phyloP scores from a whole-genome alignment of 2,329 filamentous ascomycete genomes.

The Parastagonospora avenae region DNA sequence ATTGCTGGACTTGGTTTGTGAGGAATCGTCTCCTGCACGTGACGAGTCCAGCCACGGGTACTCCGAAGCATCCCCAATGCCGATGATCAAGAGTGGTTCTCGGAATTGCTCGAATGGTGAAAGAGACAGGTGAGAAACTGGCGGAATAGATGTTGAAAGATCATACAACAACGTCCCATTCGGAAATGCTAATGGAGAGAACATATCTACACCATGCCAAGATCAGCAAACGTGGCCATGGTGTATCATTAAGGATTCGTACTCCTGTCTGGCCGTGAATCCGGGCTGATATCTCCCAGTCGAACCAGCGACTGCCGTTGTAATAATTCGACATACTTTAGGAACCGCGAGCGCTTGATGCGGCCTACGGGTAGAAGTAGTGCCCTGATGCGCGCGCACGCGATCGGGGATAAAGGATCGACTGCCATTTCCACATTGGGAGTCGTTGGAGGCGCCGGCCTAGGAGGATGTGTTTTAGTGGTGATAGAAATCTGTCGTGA shows the following conservation, averaged over 20 bases:
- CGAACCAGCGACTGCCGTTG: slow-evolving; percentile 80
- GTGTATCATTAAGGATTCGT: slow-evolving; percentile 48
- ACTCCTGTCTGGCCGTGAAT: slow-evolving; percentile 86
- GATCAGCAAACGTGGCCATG: slow-evolving; percentile 35
- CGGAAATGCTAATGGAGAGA: slow-evolving; percentile 87
- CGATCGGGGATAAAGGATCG: slow-evolving; percentile 83
- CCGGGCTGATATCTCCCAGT: slow-evolving; percentile 83
- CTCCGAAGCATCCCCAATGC: slow-evolving; percentile 81
- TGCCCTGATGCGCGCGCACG: slow-evolving; percentile 87
- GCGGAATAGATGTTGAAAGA: slow-evolving; percentile 77
- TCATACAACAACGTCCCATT: slow-evolving; percentile 87
- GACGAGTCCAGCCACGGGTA: slow-evolving; percentile 52
- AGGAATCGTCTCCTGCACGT: slow-evolving; percentile 30
- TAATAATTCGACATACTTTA: slow-evolving; percentile 77
- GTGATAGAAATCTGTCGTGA: slow-evolving; percentile 8
- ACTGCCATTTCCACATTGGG: slow-evolving; percentile 73
- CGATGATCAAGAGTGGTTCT: slow-evolving; percentile 82
- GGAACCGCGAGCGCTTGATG: slow-evolving; percentile 81
- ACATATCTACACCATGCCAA: slow-evolving; percentile 71
- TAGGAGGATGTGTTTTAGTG: slow-evolving; percentile 14
- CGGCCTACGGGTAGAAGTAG: slow-evolving; percentile 85
- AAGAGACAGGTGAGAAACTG: slow-evolving; percentile 77
- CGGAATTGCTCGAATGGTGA: slow-evolving; percentile 90
- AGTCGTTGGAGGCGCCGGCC: slow-evolving; percentile 24
- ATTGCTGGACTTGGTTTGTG: slow-evolving; percentile 4